phyloP scores from a whole-genome alignment of 768 basidiomycete species.

The Boletus sp. region DNA sequence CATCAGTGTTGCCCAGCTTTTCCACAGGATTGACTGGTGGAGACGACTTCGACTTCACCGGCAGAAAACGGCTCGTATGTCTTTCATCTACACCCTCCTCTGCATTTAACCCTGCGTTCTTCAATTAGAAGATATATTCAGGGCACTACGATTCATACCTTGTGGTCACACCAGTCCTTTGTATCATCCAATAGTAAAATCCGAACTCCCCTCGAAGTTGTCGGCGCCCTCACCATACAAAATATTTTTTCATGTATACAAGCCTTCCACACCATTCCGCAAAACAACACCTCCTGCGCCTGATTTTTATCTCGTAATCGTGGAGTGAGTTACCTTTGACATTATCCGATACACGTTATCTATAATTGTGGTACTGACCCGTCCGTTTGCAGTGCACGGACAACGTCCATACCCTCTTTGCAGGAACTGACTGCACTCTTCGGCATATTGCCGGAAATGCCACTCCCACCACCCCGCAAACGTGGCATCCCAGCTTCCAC shows the following conservation, averaged over 20 bases:
- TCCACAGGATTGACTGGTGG: slow-evolving; percentile 55
- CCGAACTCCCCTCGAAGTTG: not conserved
- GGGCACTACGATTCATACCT: slow-evolving; percentile 67
- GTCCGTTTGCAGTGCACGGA: slow-evolving; percentile 59
- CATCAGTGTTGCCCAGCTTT: slow-evolving; percentile 1
- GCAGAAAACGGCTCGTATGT: slow-evolving; percentile 54
- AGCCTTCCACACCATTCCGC: slow-evolving; percentile 81
- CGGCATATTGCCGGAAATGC: slow-evolving; percentile 55
- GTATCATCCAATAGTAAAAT: slow-evolving; percentile 26
- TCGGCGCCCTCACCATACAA: slow-evolving; percentile 42
- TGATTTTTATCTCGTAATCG: slow-evolving; percentile 82
- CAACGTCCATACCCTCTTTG: slow-evolving; percentile 77
- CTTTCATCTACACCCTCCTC: not conserved
- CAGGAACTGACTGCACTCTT: slow-evolving; percentile 76
- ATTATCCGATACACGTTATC: not conserved
- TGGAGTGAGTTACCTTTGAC: slow-evolving; percentile 59
- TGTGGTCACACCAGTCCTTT: slow-evolving; percentile 52
- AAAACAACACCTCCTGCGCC: slow-evolving; percentile 74
- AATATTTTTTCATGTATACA: slow-evolving; percentile 89
- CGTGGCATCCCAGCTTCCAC: slow-evolving; percentile 11
- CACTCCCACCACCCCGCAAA: slow-evolving; percentile 58
- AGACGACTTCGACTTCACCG: slow-evolving; percentile 50
- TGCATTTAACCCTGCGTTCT: not conserved
- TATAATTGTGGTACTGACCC: slow-evolving; percentile 1
- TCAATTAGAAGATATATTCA: slow-evolving; percentile 60